Percentiles rank a stretch among this genome's conserved stretches.
These are phyloP conservation scores for Trichosanthes cucumerina DNA, from an alignment of 306 rosid genomes.

Conservation along the genomic window DNA sequence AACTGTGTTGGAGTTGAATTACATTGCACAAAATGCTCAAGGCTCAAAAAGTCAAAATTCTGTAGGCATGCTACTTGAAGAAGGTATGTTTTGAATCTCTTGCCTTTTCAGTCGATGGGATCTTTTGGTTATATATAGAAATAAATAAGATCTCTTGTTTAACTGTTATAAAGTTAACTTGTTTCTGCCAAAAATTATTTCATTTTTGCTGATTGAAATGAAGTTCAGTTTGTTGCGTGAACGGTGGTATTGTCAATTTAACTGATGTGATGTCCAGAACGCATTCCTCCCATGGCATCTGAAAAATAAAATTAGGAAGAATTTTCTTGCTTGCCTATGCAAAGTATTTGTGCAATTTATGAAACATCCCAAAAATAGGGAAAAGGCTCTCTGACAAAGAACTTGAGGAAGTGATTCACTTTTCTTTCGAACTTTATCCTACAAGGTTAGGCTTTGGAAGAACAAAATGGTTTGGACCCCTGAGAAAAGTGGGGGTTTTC, in stretches of 20 bases:
- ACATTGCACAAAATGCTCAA: slow-evolving; percentile 19
- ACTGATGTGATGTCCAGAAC: neutral
- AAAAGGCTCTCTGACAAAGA: neutral
- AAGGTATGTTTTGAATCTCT: slow-evolving; percentile 7
- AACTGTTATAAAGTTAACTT: neutral
- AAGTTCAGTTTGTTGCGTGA: neutral
- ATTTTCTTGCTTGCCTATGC: neutral
- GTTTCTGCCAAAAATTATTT: neutral
- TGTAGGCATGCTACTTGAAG: neutral
- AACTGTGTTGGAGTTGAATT: slow-evolving; percentile 40
- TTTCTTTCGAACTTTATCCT: neutral
- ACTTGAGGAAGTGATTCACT: neutral
- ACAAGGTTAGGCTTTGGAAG: too few relatives aligned
- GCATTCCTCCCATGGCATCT: neutral
- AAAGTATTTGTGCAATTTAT: neutral
- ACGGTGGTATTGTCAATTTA: neutral
- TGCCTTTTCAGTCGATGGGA: neutral
- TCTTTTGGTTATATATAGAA: neutral
- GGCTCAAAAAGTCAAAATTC: neutral
- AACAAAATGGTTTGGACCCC: too few relatives aligned
- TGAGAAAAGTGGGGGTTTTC: too few relatives aligned
- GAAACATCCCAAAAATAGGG: neutral
- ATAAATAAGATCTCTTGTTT: neutral
- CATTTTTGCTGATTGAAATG: neutral
- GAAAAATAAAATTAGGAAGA: neutral